A percentile compares a stretch with the other conserved stretches of the same genome.
phyloP scores from a whole-genome alignment of 2,329 filamentous ascomycete genomes.

The Saccharata proteae region DNA sequence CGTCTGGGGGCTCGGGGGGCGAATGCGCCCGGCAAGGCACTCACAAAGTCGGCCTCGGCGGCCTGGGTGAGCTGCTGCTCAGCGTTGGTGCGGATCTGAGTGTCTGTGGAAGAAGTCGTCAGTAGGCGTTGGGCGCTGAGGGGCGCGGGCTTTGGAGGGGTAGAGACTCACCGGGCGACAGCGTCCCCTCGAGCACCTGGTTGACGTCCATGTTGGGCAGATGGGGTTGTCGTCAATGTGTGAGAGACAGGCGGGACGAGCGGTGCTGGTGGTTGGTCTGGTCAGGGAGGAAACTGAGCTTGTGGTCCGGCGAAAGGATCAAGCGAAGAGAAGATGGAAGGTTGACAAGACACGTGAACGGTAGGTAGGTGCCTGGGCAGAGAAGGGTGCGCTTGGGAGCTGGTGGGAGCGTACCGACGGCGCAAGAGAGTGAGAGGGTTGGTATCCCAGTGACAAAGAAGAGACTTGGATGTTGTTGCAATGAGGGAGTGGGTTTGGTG shows the following conservation, averaged over 20 bases:
- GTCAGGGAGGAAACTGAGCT: not conserved
- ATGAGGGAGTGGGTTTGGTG: too few relatives aligned
- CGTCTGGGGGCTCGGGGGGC: conserved; percentile 12
- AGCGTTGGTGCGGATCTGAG: conserved; percentile 74
- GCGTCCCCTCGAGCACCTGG: conserved; percentile 92
- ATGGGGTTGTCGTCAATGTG: conserved; percentile 12
- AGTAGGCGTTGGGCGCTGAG: conserved; percentile 17
- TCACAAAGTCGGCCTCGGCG: conserved; percentile 89
- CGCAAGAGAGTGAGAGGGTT: too few relatives aligned
- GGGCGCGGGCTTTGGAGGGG: conserved; percentile 3
- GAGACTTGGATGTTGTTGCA: too few relatives aligned
- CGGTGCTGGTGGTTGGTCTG: conserved; percentile 1
- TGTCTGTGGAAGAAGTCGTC: conserved; percentile 51
- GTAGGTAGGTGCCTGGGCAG: conserved; percentile 9
- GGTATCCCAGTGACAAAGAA: too few relatives aligned
- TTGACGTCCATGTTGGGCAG: conserved; percentile 80
- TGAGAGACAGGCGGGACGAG: conserved; percentile 1
- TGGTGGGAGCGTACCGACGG: conserved; percentile 3
- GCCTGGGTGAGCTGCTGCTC: conserved; percentile 91
- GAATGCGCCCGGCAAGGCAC: conserved; percentile 27
- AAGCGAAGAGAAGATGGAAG: conserved; percentile 15
- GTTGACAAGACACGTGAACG: conserved; percentile 25
- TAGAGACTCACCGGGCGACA: conserved; percentile 68
- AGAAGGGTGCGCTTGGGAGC: not conserved
- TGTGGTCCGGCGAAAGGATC: conserved; percentile 3